phyloP scores from a whole-genome alignment of 2,329 filamentous ascomycete genomes.

The Fusarium sp. region DNA sequence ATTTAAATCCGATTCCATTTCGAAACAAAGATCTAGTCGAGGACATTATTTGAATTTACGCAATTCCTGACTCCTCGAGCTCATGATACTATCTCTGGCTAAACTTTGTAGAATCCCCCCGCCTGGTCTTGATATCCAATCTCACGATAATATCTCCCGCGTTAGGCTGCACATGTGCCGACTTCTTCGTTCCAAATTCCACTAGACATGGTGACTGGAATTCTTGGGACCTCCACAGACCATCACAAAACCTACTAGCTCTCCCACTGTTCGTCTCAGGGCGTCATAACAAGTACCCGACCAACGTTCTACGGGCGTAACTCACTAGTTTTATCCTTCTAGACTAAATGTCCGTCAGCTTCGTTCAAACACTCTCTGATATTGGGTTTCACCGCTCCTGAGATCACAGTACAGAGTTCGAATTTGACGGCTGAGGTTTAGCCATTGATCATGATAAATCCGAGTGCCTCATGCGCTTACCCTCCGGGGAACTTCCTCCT shows the following conservation, averaged over 20 bases:
- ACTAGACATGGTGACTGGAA: constrained; percentile 1
- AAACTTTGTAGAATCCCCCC: not conserved
- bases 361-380: not conserved
- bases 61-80: not conserved
- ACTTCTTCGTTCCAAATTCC: not conserved
- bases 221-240: not conserved
- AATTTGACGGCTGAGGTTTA: not conserved
- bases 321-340: not conserved
- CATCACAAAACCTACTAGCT: not conserved
- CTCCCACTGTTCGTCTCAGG: not conserved
- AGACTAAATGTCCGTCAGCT: constrained; percentile 3
- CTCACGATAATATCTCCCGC: not conserved
- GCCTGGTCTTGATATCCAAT: not conserved
- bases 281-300: constrained; percentile 1
- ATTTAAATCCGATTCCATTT: not conserved
- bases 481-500: not conserved
- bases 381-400: not conserved
- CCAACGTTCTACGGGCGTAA: not conserved
- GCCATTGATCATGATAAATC: not conserved
- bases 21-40: no score
- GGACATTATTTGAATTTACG: not conserved
- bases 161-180: not conserved
- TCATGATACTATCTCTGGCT: not conserved
- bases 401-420: not conserved
- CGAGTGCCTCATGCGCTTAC: not conserved